Evolutionary conservation across 2,329 filamentous ascomycete genomes (phyloP).

Genomic region (Cytospora leucostoma): DNA sequence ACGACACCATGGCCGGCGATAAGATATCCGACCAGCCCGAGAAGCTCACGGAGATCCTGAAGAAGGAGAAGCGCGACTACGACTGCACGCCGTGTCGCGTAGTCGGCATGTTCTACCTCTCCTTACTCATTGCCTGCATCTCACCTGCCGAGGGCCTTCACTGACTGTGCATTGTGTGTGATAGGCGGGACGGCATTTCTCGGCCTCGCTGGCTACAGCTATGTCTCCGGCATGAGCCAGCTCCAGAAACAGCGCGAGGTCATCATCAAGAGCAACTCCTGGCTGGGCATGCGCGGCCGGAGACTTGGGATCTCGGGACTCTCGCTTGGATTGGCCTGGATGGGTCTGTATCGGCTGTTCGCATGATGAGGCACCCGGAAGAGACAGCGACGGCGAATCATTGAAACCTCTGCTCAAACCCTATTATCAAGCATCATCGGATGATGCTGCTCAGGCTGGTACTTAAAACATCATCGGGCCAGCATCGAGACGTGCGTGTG

Average conservation of each 20-base stretch:
- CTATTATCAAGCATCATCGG: not conserved
- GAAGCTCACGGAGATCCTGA: slow-evolving; percentile 59
- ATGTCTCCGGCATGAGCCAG: slow-evolving; percentile 72
- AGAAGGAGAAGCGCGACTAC: slow-evolving; percentile 54
- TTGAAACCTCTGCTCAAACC: slow-evolving; percentile 8
- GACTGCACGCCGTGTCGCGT: slow-evolving; percentile 73
- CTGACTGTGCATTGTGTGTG: not conserved
- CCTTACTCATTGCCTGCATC: not conserved
- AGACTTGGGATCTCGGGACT: slow-evolving; percentile 67
- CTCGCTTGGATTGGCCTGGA: slow-evolving; percentile 66
- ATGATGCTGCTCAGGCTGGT: not conserved
- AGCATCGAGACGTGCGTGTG: not conserved
- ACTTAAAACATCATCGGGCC: not conserved
- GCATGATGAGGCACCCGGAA: slow-evolving; percentile 43
- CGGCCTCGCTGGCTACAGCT: slow-evolving; percentile 75
- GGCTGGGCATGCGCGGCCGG: slow-evolving; percentile 72
- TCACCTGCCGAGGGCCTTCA: slow-evolving; percentile 4
- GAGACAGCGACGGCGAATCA: too few relatives aligned
- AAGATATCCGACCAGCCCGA: slow-evolving; percentile 60
- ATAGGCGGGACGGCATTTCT: slow-evolving; percentile 74
- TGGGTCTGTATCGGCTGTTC: slow-evolving; percentile 70
- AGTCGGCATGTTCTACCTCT: slow-evolving; percentile 57
- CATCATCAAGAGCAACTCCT: slow-evolving; percentile 69
- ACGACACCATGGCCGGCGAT: slow-evolving; percentile 46
- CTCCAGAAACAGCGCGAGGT: slow-evolving; percentile 65